These are phyloP conservation scores for Rhodotorula graminis DNA, from an alignment of 768 basidiomycete genomes.

Conservation along the genomic window DNA sequence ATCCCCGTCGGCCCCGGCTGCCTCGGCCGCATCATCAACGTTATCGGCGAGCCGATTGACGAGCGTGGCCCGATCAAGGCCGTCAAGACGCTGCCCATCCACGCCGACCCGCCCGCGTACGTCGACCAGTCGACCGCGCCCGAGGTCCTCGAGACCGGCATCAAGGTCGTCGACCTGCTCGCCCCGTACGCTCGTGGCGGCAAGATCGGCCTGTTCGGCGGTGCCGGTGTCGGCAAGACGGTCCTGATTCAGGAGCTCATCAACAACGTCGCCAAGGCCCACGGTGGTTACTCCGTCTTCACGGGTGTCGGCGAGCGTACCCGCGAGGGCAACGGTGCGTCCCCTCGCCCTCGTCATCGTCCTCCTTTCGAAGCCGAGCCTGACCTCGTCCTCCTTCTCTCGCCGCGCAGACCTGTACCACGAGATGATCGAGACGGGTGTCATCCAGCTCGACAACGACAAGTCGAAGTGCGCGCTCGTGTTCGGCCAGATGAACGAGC, in stretches of 20 bases:
- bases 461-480: slow-evolving; percentile 97
- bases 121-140: slow-evolving; percentile 98
- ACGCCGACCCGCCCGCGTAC: slow-evolving; percentile 94
- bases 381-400: background rate
- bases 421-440: slow-evolving; percentile 99
- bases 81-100: slow-evolving; percentile 69
- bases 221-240: slow-evolving; percentile 99
- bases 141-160: slow-evolving; percentile 98
- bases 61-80: slow-evolving; percentile 99
- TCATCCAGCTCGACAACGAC: slow-evolving; percentile 99
- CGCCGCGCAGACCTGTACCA: slow-evolving; percentile 65
- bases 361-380: too few relatives aligned
- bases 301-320: slow-evolving; percentile 98
- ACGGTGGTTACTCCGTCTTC: slow-evolving; percentile 92
- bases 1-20: slow-evolving; percentile 93
- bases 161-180: slow-evolving; percentile 99
- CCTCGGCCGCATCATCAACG: slow-evolving; percentile 99
- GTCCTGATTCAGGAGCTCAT: slow-evolving; percentile 95
- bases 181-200: slow-evolving; percentile 99
- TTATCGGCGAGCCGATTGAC: slow-evolving; percentile 99
- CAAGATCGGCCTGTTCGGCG: slow-evolving; percentile 99
- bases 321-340: slow-evolving; percentile 90
- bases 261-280: slow-evolving; percentile 99
- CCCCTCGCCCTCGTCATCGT: background rate
- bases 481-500: slow-evolving; percentile 99